Evolutionary conservation across 2,329 filamentous ascomycete species (phyloP).

Genomic region (Claviceps paspali): DNA sequence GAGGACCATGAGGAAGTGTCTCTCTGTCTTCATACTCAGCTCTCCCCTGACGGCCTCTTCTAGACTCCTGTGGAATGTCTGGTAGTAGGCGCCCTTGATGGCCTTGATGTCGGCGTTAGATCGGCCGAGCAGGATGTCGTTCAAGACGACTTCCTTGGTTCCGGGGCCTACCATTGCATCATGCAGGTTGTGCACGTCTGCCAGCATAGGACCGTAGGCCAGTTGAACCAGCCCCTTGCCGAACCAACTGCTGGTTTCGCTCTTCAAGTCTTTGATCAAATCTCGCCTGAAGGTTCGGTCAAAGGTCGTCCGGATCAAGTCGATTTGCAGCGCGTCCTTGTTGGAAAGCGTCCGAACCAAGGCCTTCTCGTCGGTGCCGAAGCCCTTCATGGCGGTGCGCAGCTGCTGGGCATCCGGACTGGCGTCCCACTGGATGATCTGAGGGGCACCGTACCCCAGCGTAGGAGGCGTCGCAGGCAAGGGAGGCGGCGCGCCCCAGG

Average conservation of each 20-base stretch:
- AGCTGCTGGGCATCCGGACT: conserved; percentile 53
- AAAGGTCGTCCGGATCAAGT: conserved; percentile 52
- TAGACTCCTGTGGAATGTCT: conserved; percentile 48
- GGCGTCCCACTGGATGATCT: conserved; percentile 55
- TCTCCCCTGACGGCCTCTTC: conserved; percentile 62
- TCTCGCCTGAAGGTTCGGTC: conserved; percentile 47
- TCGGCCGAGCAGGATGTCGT: conserved; percentile 70
- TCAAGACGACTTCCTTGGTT: conserved; percentile 74
- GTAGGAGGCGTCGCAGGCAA: conserved; percentile 48
- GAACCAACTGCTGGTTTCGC: conserved; percentile 63
- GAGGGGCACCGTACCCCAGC: conserved; percentile 58
- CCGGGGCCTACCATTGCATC: conserved; percentile 64
- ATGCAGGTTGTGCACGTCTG: conserved; percentile 58
- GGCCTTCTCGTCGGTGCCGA: conserved; percentile 72
- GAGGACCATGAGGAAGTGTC: conserved; percentile 72
- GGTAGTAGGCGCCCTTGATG: conserved; percentile 68
- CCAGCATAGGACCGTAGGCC: conserved; percentile 60
- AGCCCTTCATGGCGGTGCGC: conserved; percentile 78
- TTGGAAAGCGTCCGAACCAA: conserved; percentile 56
- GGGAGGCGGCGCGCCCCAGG: conserved; percentile 27
- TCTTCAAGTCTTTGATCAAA: conserved; percentile 59
- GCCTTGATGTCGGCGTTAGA: conserved; percentile 78
- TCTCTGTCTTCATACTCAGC: conserved; percentile 71
- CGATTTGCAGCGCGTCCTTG: conserved; percentile 66
- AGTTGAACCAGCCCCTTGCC: conserved; percentile 60